These are phyloP conservation scores for Thermomucor indicae-seudaticae DNA, from an alignment of 371 early-diverging fungal species.

Conservation along the genomic window DNA sequence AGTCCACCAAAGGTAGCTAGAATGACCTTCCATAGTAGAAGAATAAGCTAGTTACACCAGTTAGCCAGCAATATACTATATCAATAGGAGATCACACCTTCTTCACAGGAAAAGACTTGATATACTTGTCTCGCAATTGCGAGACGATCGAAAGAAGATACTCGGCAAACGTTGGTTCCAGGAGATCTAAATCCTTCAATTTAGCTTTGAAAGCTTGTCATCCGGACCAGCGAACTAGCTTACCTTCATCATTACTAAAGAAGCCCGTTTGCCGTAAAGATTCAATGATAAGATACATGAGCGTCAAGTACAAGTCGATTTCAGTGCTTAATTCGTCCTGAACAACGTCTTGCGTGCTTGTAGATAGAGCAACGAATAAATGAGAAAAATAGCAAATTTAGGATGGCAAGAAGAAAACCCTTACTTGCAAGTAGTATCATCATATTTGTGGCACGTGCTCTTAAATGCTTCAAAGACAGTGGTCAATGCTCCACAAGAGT, in stretches of 20 bases:
- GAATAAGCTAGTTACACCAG: constrained; percentile 45
- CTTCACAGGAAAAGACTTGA: constrained; percentile 75
- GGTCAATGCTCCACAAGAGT: constrained; percentile 47
- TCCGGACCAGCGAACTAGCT: too few relatives aligned
- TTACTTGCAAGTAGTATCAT: constrained; percentile 24
- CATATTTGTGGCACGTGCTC: constrained; percentile 27
- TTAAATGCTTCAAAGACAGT: constrained; percentile 44
- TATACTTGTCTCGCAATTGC: constrained; percentile 65
- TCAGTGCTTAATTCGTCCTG: constrained; percentile 48
- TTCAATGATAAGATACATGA: constrained; percentile 54
- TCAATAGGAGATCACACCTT: constrained; percentile 46
- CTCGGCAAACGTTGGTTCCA: constrained; percentile 50
- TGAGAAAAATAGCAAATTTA: background rate
- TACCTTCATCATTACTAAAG: constrained; percentile 46
- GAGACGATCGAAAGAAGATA: constrained; percentile 64
- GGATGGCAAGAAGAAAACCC: background rate
- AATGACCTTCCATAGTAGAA: constrained; percentile 67
- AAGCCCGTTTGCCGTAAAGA: constrained; percentile 31
- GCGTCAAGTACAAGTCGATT: constrained; percentile 56
- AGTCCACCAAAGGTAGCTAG: constrained; percentile 58
- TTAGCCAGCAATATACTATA: background rate
- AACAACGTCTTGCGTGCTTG: constrained; percentile 5
- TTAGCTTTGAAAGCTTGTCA: too few relatives aligned
- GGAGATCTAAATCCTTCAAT: too few relatives aligned
- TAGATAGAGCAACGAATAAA: too few relatives aligned